phyloP scores from a whole-genome alignment of 2,329 filamentous ascomycete genomes.

The Chaetomium olivaceum region DNA sequence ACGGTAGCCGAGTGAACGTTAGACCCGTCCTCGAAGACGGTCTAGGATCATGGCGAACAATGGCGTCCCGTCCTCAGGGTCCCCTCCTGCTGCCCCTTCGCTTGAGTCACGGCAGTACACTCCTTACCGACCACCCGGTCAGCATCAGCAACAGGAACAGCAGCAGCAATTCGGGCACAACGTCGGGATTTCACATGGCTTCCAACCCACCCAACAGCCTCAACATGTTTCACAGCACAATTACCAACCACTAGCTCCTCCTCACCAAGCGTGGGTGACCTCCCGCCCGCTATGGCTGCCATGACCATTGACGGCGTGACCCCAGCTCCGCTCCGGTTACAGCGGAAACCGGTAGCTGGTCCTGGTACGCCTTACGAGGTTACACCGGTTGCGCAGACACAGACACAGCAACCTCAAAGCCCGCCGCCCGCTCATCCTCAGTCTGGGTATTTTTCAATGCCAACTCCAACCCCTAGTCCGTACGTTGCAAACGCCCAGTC shows the following conservation, averaged over 20 bases:
- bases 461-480: not conserved
- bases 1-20: not conserved
- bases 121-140: not conserved
- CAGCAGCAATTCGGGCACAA: not conserved
- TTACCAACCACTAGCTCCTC: slow-evolving; percentile 8
- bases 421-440: not conserved
- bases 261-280: not conserved
- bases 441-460: slow-evolving; percentile 3
- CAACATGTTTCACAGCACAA: not conserved
- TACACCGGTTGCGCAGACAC: not conserved
- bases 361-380: not conserved
- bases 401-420: not conserved
- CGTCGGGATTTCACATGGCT: not conserved
- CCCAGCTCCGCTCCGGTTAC: slow-evolving; percentile 3
- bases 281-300: slow-evolving; percentile 2
- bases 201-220: not conserved
- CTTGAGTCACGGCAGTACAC: not conserved
- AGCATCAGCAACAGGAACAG: not conserved
- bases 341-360: slow-evolving; percentile 14
- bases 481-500: not conserved
- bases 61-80: not conserved
- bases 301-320: slow-evolving; percentile 1
- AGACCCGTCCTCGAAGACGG: not conserved
- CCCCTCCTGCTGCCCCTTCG: not conserved
- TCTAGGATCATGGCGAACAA: slow-evolving; percentile 4